Percentiles rank a stretch among this genome's conserved stretches.
phyloP scores from a whole-genome alignment of 176 grass and related monocot species.

The Aegilops speltoides region DNA sequence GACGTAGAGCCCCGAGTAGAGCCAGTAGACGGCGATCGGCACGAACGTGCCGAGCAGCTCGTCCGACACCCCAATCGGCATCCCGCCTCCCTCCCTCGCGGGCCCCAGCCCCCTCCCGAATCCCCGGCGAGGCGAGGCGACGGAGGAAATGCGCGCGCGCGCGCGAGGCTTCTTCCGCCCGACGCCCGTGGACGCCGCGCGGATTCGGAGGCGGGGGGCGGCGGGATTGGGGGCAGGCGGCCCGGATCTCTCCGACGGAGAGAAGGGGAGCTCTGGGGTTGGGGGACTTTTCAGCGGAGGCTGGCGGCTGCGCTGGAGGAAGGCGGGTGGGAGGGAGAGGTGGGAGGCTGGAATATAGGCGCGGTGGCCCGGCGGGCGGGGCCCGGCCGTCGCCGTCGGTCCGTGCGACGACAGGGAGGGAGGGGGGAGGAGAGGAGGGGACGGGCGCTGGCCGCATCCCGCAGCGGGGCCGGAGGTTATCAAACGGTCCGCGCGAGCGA shows the following conservation, averaged over 20 bases:
- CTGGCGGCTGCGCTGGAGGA: not conserved
- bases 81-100: not conserved
- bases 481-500: not conserved
- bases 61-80: constrained; percentile 75
- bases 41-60: constrained; percentile 88
- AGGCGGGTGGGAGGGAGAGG: not conserved
- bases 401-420: not conserved
- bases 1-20: constrained; percentile 75
- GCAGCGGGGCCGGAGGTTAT: not conserved
- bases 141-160: not conserved
- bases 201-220: not conserved
- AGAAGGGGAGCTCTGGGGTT: not conserved
- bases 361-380: constrained; percentile 19
- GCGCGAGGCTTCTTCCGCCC: no score
- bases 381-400: constrained; percentile 40
- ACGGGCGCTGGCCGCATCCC: constrained; percentile 8
- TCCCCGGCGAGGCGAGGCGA: not conserved
- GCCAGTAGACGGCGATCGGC: constrained; percentile 84
- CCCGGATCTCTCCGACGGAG: constrained; percentile 37
- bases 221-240: not conserved
- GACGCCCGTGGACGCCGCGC: not conserved
- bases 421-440: not conserved
- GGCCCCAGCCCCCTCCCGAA: not conserved
- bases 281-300: not conserved
- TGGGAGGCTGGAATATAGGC: not conserved